Conservation (phyloP, 1,284 basidiomycete species). For the Lignosus rhinocerotis region DNA sequence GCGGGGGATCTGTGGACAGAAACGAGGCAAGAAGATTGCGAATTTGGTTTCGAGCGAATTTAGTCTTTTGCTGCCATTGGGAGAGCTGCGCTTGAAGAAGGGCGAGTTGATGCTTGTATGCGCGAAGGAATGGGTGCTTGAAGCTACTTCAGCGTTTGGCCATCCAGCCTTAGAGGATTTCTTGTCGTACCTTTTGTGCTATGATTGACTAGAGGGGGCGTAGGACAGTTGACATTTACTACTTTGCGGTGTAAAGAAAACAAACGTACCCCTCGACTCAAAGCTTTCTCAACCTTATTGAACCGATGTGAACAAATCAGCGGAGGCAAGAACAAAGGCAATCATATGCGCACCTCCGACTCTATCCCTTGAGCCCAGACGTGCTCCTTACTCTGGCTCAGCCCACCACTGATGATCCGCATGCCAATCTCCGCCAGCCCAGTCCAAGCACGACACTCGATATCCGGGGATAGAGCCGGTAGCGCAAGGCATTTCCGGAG, state of each 20-base stretch:
- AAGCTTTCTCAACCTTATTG: constrained; percentile 48
- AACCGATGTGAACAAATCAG: background rate
- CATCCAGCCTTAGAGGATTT: background rate
- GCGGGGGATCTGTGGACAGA: constrained; percentile 47
- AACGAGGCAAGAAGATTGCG: constrained; percentile 55
- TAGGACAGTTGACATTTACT: background rate
- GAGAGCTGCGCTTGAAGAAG: constrained; percentile 61
- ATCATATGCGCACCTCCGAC: constrained; percentile 44
- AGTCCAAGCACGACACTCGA: constrained; percentile 70
- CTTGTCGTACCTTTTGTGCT: constrained; percentile 53
- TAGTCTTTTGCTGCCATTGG: constrained; percentile 52
- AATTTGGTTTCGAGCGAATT: constrained; percentile 56
- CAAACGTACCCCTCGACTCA: constrained; percentile 48
- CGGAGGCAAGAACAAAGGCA: background rate
- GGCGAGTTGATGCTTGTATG: constrained; percentile 57
- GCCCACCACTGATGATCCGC: constrained; percentile 48
- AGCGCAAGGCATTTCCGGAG: constrained; percentile 53
- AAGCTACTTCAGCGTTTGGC: background rate
- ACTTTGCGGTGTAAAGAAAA: background rate
- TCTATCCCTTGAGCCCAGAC: constrained; percentile 50
- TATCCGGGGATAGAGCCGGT: constrained; percentile 50
- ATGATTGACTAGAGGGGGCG: constrained; percentile 49
- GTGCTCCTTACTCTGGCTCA: constrained; percentile 39
- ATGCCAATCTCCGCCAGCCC: constrained; percentile 67
- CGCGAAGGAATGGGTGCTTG: constrained; percentile 61